These are phyloP conservation scores for Ascochyta rabiei DNA, from an alignment of 2,329 filamentous ascomycete species.

Conservation along the genomic window DNA sequence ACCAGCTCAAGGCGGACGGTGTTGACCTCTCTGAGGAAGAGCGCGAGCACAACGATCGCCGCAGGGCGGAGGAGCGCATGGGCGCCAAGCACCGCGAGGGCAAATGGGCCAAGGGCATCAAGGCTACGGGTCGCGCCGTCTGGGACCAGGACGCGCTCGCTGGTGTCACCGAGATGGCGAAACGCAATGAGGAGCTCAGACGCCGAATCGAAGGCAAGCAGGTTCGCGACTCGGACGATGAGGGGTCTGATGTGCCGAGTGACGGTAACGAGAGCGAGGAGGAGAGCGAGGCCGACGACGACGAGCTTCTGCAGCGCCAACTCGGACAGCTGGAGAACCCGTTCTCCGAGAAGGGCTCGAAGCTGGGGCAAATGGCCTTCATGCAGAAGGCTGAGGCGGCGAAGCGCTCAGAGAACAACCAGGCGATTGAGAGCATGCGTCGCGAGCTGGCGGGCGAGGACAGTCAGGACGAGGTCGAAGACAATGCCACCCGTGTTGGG, in stretches of 20 bases:
- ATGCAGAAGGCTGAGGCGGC: constrained; percentile 88
- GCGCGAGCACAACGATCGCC: constrained; percentile 70
- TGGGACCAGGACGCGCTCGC: constrained; percentile 89
- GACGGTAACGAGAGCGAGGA: constrained; percentile 60
- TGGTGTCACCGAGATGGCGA: constrained; percentile 79
- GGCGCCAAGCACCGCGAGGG: constrained; percentile 84
- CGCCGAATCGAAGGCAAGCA: constrained; percentile 77
- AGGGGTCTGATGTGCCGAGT: constrained; percentile 55
- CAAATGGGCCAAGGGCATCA: constrained; percentile 88
- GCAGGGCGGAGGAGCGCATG: constrained; percentile 82
- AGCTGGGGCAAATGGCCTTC: constrained; percentile 85
- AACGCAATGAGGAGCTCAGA: constrained; percentile 80
- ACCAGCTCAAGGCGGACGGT: constrained; percentile 64
- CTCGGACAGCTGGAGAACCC: constrained; percentile 53
- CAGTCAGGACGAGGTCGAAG: constrained; percentile 53
- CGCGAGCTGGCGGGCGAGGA: constrained; percentile 71
- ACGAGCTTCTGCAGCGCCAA: constrained; percentile 41
- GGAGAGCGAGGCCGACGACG: constrained; percentile 64
- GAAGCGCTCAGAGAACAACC: constrained; percentile 80
- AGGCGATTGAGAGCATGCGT: constrained; percentile 64
- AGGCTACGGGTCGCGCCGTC: constrained; percentile 76
- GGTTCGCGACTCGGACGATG: constrained; percentile 56
- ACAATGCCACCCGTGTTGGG: constrained; percentile 67
- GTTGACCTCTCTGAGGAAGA: constrained; percentile 69
- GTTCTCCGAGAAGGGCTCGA: constrained; percentile 64